phyloP scores from a whole-genome alignment of 768 basidiomycete species.

The Hypholoma fasciculare region DNA sequence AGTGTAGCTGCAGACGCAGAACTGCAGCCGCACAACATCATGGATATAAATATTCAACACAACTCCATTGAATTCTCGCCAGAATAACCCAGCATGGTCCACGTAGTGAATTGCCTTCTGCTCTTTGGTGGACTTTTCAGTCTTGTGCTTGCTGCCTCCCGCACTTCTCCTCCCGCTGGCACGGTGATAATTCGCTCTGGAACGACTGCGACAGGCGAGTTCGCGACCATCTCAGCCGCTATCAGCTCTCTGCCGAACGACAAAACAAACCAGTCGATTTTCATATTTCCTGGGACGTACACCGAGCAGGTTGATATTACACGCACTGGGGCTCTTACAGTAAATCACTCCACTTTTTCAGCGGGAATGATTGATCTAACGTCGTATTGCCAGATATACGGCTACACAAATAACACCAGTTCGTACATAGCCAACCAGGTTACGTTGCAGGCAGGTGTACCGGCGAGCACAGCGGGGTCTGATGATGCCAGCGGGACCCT shows the following conservation, averaged over 20 bases:
- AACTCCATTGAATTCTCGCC: not conserved
- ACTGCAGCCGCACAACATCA: too few species aligned
- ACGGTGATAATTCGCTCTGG: slow-evolving; percentile 38
- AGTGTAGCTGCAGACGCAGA: too few species aligned
- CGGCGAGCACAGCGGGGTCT: slow-evolving; percentile 37
- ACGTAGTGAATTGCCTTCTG: not conserved
- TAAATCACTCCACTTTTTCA: slow-evolving; percentile 7
- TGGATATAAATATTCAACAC: not conserved
- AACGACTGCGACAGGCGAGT: slow-evolving; percentile 36
- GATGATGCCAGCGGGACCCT: slow-evolving; percentile 50
- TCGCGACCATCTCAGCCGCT: slow-evolving; percentile 35
- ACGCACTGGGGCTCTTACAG: slow-evolving; percentile 40
- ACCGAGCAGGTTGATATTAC: slow-evolving; percentile 41
- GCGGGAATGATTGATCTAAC: not conserved
- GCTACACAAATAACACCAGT: slow-evolving; percentile 41
- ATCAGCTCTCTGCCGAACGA: slow-evolving; percentile 40
- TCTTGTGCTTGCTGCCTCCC: slow-evolving; percentile 2
- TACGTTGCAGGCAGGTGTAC: slow-evolving; percentile 35
- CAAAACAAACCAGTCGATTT: slow-evolving; percentile 34
- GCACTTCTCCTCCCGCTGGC: slow-evolving; percentile 38
- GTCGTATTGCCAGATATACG: slow-evolving; percentile 34
- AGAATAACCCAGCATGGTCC: not conserved
- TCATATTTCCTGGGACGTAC: slow-evolving; percentile 50
- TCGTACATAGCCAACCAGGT: slow-evolving; percentile 40
- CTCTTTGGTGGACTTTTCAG: not conserved